Evolutionary conservation across 805 yeast species (phyloP).

Genomic region (Candida methanosorbosa): DNA sequence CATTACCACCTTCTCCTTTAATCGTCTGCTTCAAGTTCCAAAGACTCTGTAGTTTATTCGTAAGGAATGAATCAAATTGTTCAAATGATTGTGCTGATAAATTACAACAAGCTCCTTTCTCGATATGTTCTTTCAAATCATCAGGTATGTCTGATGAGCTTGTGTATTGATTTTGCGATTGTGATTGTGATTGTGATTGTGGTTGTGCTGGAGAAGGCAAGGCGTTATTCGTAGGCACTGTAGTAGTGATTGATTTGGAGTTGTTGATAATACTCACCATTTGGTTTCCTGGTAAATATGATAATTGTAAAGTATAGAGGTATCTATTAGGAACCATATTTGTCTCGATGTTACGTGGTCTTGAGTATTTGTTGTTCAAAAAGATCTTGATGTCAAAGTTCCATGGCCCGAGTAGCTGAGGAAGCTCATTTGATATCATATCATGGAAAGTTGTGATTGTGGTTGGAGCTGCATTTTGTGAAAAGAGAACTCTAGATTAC

Average conservation of each 20-base stretch:
- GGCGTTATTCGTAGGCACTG: conserved; percentile 9
- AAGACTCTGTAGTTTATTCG: conserved; percentile 52
- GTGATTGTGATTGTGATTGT: conserved; percentile 40
- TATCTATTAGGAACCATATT: conserved; percentile 33
- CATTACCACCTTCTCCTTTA: conserved; percentile 68
- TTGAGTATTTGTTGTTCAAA: conserved; percentile 49
- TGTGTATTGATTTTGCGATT: conserved; percentile 26
- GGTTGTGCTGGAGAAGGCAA: background rate
- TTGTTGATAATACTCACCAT: conserved; percentile 42
- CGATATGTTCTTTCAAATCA: conserved; percentile 19
- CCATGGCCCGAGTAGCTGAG: conserved; percentile 58
- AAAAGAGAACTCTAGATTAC: conserved; percentile 32
- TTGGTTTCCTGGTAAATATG: conserved; percentile 35
- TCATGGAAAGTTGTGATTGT: conserved; percentile 67
- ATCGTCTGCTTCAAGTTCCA: conserved; percentile 66
- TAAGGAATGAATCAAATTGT: conserved; percentile 45
- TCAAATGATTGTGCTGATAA: conserved; percentile 23
- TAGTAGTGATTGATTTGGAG: conserved; percentile 25
- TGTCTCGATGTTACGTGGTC: conserved; percentile 28
- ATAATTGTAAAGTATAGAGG: conserved; percentile 41
- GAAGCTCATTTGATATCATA: conserved; percentile 57
- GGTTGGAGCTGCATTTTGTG: conserved; percentile 42
- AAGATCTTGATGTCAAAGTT: conserved; percentile 58
- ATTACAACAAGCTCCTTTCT: conserved; percentile 41
- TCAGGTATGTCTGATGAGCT: conserved; percentile 6